Base-by-base conservation (phyloP, 2,329 filamentous ascomycete genomes). In the Zasmidium angulare region DNA sequence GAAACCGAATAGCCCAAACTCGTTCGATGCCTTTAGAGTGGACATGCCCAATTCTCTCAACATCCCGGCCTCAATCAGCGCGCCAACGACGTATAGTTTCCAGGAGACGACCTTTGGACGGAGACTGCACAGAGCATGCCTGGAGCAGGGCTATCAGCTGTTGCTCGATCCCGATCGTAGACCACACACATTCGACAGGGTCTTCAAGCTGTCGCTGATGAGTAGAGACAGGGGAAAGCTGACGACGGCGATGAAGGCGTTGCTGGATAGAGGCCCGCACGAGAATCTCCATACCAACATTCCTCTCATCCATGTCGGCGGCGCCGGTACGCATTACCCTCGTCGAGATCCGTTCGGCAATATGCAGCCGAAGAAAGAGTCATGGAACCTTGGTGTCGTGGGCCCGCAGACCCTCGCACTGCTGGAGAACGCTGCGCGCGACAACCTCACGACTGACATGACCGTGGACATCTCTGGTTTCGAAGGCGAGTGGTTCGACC, bases 401-500 rank as follows among this genome's bases (percentile, higher is more conserved):
- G 71, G 69, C 0, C 70, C 70, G 1, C 65, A 70, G 20, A 69
- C 63, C 9, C 61, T 73, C 1, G 63, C 66, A 12, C 50, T 68
- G 22, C 63, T 72, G 2, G 67, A 66, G 31, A 65, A 61, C 19
- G 67, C 69, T 1, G 66, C 60, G 1, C 58, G 65, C 22, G 64
- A 66, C 26, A 68, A 65, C n/a, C 55, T 69, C 1, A 67, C 61
- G 1, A 65, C 64, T 12, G 71, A 74, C 31, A 68, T 72, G 68
- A 68, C 69, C 11, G 78, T 89, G 64, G 81, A 79, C 43, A 72
- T 87, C 7, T 80, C 83, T 0, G 88, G 85, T 0, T 89, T 87
- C 61, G 83, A 89, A 60, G 89, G 89, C 3, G 84, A 90, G 53
- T 95, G 90, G 79, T 90, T 89, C 66, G 90, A 95, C 69, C 77